These are phyloP conservation scores for Cercophora sp. DNA, from an alignment of 495 filamentous ascomycete species.

Conservation along the genomic window DNA sequence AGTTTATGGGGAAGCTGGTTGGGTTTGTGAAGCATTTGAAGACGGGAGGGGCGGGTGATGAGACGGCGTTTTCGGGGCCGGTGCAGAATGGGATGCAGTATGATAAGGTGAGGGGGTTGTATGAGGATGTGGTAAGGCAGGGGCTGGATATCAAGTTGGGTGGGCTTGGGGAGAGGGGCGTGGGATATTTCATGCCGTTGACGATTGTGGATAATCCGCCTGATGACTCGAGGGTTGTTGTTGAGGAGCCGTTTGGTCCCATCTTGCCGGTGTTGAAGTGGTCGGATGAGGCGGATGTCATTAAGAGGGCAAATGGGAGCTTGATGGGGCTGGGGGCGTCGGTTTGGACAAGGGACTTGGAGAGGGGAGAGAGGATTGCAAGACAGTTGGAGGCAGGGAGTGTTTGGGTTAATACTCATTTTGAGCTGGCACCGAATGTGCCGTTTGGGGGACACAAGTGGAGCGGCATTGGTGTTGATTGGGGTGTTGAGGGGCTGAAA, in stretches of 20 bases:
- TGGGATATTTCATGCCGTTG: conserved; percentile 37
- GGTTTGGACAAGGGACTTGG: conserved; percentile 49
- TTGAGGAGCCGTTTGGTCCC: conserved; percentile 48
- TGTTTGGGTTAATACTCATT: conserved; percentile 54
- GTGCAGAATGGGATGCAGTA: conserved; percentile 61
- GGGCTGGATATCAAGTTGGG: conserved; percentile 28
- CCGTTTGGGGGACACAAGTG: conserved; percentile 56
- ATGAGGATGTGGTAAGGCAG: conserved; percentile 35
- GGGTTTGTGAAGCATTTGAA: conserved; percentile 50
- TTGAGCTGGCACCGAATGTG: conserved; percentile 34
- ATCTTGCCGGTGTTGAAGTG: conserved; percentile 54
- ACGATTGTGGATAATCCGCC: conserved; percentile 43
- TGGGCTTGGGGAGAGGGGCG: not conserved
- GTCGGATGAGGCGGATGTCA: conserved; percentile 49
- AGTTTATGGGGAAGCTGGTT: conserved; percentile 52
- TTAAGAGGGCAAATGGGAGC: conserved; percentile 48
- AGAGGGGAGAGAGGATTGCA: conserved; percentile 45
- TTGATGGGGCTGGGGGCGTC: conserved; percentile 52
- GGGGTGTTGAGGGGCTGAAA: conserved; percentile 46
- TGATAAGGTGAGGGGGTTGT: conserved; percentile 42
- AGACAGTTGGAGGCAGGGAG: conserved; percentile 46
- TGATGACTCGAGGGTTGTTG: conserved; percentile 35
- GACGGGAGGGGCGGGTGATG: conserved; percentile 26
- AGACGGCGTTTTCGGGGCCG: conserved; percentile 44
- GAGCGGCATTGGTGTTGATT: conserved; percentile 55